Base-by-base conservation (phyloP, 331 rosid species). In the Prunus yedoensis region DNA sequence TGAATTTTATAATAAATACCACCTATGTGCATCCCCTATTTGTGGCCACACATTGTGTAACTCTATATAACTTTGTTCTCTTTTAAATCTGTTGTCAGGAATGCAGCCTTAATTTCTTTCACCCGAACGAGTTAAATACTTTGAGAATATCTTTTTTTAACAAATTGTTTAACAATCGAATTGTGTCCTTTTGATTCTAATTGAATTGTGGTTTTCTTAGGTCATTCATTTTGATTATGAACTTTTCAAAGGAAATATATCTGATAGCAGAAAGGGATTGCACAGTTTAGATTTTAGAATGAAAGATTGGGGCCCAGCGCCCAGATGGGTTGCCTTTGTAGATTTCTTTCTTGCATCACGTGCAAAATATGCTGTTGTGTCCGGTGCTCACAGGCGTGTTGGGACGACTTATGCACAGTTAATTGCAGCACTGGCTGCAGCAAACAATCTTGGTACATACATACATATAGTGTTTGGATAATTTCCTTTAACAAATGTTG, bases 241-340 rank as follows among this genome's bases (percentile, higher is more conserved):
- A 73, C 84, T 78, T 43, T 94, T 89, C 85, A 76, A 73, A 80
- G 99, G 99, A 85, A 88, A 82, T 72, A 85, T 89, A 46, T 81
- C 91, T 72, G 51, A 52, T 15, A 73, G 68, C 17, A 20, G 64
- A 50, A 74, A 89, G 61, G 83, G 81, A 59, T 84, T 81, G 66
- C 88, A 73, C 71, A 89, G 80, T 80, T 83, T 71, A 25, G 91
- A 89, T 15, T 94, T 94, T 81, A 90, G 99, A 84, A 89, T 67
- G 70, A 94, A 85, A 87, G 99, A 94, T 68, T 94, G 99, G 97
- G 97, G 99, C 47, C 96, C 99, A 1, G 95, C 99, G n/a, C 99
- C 99, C 50, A 89, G 99, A 84, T 92, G 97, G 99, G 99, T 94
- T 80, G 99, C 97, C 54, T 94, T 94, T 86, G 99, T 94, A 45